phyloP scores from a whole-genome alignment of 768 basidiomycete genomes.

The Tylopilus vinaceipallidus region DNA sequence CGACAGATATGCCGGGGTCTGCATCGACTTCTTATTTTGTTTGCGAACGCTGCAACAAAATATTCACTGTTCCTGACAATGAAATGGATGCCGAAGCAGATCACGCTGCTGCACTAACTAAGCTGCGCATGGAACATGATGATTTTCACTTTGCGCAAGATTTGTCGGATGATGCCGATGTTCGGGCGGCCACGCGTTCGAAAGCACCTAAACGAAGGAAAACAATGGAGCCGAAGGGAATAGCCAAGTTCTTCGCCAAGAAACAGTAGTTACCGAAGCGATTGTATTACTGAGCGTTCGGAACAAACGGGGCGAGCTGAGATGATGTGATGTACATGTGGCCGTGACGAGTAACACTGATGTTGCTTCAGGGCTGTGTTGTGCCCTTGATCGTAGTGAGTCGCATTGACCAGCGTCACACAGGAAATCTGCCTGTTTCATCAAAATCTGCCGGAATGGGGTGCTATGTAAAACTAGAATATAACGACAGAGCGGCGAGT shows the following conservation, averaged over 20 bases:
- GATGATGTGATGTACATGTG: not conserved
- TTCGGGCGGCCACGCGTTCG: slow-evolving; percentile 5
- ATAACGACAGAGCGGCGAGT: not conserved
- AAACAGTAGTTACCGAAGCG: slow-evolving; percentile 19
- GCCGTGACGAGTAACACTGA: not conserved
- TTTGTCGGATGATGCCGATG: slow-evolving; percentile 47
- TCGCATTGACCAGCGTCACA: not conserved
- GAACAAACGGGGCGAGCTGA: not conserved
- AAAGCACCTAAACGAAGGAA: slow-evolving; percentile 32
- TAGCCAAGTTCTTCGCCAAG: slow-evolving; percentile 47
- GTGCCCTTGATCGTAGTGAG: slow-evolving; percentile 19
- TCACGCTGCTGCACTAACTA: slow-evolving; percentile 36
- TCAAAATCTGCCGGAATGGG: slow-evolving; percentile 4
- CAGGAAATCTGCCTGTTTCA: slow-evolving; percentile 2
- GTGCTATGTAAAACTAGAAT: slow-evolving; percentile 3
- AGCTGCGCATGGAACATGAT: slow-evolving; percentile 66
- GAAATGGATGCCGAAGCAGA: slow-evolving; percentile 24
- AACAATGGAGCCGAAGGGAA: slow-evolving; percentile 34
- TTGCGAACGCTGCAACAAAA: slow-evolving; percentile 59
- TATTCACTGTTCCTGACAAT: slow-evolving; percentile 35
- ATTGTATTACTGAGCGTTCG: not conserved
- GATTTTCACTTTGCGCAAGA: slow-evolving; percentile 91
- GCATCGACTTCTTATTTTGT: slow-evolving; percentile 38
- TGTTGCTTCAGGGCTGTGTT: slow-evolving; percentile 1
- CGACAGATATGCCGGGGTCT: not conserved